Percentiles rank a stretch among this genome's conserved stretches.
Conservation (phyloP, 768 basidiomycete genomes). For the Boletus insuetus region DNA sequence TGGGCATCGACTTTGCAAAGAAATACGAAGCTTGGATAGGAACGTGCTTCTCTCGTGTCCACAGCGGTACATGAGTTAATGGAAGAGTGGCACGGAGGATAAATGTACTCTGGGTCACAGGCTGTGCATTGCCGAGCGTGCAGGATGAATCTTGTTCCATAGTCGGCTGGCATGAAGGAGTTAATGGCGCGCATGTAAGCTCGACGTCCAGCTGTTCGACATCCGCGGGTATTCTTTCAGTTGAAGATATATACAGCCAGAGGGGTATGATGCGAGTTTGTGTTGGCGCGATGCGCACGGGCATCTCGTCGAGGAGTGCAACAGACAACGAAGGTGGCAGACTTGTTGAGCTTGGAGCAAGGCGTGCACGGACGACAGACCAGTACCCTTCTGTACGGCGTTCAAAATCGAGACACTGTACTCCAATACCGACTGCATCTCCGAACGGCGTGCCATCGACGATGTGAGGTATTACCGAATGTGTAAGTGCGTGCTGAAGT, state of each 20-base stretch:
- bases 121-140: too few species aligned
- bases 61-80: slow-evolving; percentile 43
- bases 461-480: slow-evolving; percentile 64
- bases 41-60: slow-evolving; percentile 36
- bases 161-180: neutral
- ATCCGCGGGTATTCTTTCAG: slow-evolving; percentile 31
- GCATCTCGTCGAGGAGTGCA: slow-evolving; percentile 15
- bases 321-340: slow-evolving; percentile 19
- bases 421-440: slow-evolving; percentile 59
- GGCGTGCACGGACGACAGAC: slow-evolving; percentile 38
- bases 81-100: slow-evolving; percentile 40
- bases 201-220: slow-evolving; percentile 39
- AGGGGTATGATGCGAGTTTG: slow-evolving; percentile 64
- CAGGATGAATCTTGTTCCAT: neutral
- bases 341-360: neutral
- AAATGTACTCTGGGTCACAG: neutral
- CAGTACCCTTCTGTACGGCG: slow-evolving; percentile 42
- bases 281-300: slow-evolving; percentile 49
- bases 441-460: slow-evolving; percentile 77
- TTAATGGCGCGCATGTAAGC: slow-evolving; percentile 29
- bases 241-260: slow-evolving; percentile 38
- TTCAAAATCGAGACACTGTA: slow-evolving; percentile 43
- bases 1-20: slow-evolving; percentile 52
- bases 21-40: slow-evolving; percentile 59
- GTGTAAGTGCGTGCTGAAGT: slow-evolving; percentile 45